These are phyloP conservation scores for Peniophora sp. DNA, from an alignment of 1,284 basidiomycete genomes.

Conservation along the genomic window DNA sequence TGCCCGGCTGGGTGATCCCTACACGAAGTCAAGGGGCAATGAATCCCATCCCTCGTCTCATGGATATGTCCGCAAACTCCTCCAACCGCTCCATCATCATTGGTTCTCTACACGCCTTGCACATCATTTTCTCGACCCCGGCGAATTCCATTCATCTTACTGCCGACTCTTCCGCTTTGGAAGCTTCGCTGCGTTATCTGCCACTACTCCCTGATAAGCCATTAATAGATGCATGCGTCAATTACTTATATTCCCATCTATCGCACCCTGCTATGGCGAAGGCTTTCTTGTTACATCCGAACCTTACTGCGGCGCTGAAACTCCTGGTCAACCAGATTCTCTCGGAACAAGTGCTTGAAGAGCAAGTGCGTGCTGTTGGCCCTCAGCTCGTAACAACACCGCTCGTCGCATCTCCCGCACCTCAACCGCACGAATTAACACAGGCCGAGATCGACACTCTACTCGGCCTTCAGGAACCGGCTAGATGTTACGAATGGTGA, in stretches of 20 bases:
- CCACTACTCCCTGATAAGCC: slow-evolving; percentile 67
- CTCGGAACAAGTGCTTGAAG: slow-evolving; percentile 62
- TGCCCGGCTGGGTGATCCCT: slow-evolving; percentile 20
- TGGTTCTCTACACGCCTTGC: slow-evolving; percentile 49
- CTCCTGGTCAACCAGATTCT: slow-evolving; percentile 61
- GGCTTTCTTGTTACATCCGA: slow-evolving; percentile 59
- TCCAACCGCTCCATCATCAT: slow-evolving; percentile 70
- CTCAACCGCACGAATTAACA: slow-evolving; percentile 53
- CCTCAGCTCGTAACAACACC: slow-evolving; percentile 43
- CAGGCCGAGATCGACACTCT: slow-evolving; percentile 58
- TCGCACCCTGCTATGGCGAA: slow-evolving; percentile 71
- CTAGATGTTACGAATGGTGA: slow-evolving; percentile 74
- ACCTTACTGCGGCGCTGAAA: slow-evolving; percentile 60
- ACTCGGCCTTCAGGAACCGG: slow-evolving; percentile 54
- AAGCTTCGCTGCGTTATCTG: slow-evolving; percentile 58
- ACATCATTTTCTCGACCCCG: slow-evolving; percentile 52
- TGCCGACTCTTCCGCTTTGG: slow-evolving; percentile 47
- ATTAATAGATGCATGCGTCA: slow-evolving; percentile 61
- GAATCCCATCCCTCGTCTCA: slow-evolving; percentile 22
- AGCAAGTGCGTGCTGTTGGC: slow-evolving; percentile 51
- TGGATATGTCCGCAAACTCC: slow-evolving; percentile 43
- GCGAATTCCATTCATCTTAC: slow-evolving; percentile 47
- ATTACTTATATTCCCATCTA: slow-evolving; percentile 71
- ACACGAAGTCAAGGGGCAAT: slow-evolving; percentile 16
- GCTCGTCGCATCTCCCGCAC: slow-evolving; percentile 36